Evolutionary conservation across 306 rosid species (phyloP), one percentile per base, ranked within the genome.

Genomic region (Sindora glabra): DNA sequence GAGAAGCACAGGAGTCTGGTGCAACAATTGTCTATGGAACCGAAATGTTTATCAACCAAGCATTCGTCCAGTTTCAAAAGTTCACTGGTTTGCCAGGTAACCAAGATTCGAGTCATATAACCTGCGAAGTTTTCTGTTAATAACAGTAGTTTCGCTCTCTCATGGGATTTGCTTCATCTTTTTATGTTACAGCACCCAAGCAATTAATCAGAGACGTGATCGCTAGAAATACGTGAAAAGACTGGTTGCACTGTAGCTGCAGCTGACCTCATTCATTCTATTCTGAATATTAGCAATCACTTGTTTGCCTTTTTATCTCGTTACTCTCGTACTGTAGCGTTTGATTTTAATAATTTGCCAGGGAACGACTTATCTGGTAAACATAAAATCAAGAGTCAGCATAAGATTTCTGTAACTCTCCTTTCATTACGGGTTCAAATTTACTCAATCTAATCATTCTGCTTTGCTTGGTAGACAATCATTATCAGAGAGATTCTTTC

Each of bases 21-120:
- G 85, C 76, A 15, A 45, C 77, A 11, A 37, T 74, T 24, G 86
- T 73, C 56, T 82, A 65, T 36, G 89, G 94, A 33, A 68, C 83
- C 40, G 87, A 86, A 64, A 86, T 83, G 95, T 78, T 86, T 62
- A 64, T 80, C 49, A 81, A 81, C 56, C 87, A 83, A 81, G 89
- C 89, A 58, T 83, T 77, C 62, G 74, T 61, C 56, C 95, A 83
- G 64, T 79, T 70, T 37, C 78, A 83, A 70, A 83, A 16, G 36
- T 86, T 86, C 64, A 78, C 85, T 25, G 80, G 82, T 19, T 48
- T 72, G 37, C 85, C 89, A 38, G 89, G 94, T 86, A 62, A 48
- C n/a, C n/a, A n/a, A n/a, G n/a, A n/a, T n/a, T n/a, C n/a, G n/a
- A n/a, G n/a, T n/a, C n/a, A n/a, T n/a, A n/a, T n/a, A n/a, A n/a